Evolutionary conservation across 148 eudicot genomes (phyloP).

Genomic region (Rhododendron vialii): DNA sequence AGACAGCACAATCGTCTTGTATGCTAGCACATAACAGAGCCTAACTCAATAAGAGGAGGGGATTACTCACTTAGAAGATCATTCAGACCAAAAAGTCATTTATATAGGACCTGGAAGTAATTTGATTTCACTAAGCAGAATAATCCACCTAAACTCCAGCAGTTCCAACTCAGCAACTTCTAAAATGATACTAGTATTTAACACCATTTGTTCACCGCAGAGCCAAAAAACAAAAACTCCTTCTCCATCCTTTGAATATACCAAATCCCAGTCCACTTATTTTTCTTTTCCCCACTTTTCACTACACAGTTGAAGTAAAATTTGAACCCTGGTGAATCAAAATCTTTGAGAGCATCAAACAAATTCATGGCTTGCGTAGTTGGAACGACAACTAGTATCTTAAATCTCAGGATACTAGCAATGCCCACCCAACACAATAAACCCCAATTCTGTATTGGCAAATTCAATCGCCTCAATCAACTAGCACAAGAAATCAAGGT

Average conservation of each 20-base stretch:
- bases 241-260: neutral
- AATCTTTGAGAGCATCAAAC: neutral
- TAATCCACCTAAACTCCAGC: neutral
- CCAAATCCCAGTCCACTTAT: neutral
- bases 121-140: neutral
- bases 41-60: neutral
- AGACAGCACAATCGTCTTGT: neutral
- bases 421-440: neutral
- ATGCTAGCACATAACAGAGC: neutral
- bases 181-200: neutral
- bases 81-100: neutral
- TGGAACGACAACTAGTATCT: neutral
- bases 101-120: neutral
- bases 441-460: neutral
- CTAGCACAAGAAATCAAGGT: neutral
- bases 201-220: neutral
- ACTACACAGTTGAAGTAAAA: neutral
- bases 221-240: neutral
- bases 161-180: neutral
- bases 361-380: neutral
- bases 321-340: neutral
- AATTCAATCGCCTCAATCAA: neutral
- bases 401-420: neutral
- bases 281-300: neutral
- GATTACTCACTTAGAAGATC: neutral